phyloP scores from a whole-genome alignment of 345 rosid genomes.

The Bruguiera parviflora region DNA sequence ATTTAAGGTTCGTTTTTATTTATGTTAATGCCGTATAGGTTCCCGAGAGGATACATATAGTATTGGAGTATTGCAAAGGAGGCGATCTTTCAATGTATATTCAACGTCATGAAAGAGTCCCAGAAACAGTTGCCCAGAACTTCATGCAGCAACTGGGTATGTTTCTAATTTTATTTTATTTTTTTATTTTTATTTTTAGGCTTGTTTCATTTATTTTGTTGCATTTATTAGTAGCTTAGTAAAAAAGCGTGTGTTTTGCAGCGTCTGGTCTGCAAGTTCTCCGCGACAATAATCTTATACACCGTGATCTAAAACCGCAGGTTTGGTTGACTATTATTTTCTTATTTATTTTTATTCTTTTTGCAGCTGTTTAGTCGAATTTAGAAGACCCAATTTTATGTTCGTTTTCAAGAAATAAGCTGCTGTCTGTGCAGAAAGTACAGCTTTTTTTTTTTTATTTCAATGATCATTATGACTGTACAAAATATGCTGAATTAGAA shows the following conservation, averaged over 20 bases:
- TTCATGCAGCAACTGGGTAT: constrained; percentile 92
- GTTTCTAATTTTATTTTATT: constrained; percentile 7
- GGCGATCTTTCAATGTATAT: constrained; percentile 89
- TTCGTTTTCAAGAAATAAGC: too few relatives aligned
- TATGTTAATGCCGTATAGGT: constrained; percentile 35
- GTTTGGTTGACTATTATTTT: constrained; percentile 35
- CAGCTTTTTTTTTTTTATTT: too few relatives aligned
- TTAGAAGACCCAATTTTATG: too few relatives aligned
- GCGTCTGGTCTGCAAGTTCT: constrained; percentile 84
- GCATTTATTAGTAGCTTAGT: constrained; percentile 12
- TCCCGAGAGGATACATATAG: constrained; percentile 81
- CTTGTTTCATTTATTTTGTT: constrained; percentile 2
- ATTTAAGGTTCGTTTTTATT: not conserved
- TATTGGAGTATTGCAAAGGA: constrained; percentile 86
- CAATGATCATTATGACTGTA: not conserved
- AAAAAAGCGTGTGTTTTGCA: constrained; percentile 30
- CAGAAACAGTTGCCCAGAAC: constrained; percentile 78
- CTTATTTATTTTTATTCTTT: not conserved
- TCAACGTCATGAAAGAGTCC: constrained; percentile 66
- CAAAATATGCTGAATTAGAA: not conserved
- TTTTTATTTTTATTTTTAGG: not conserved
- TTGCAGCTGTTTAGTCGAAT: not conserved
- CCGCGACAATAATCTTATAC: constrained; percentile 88
- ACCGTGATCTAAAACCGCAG: constrained; percentile 98
- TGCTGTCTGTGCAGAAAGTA: too few relatives aligned